Evolutionary conservation across 2,329 filamentous ascomycete genomes (phyloP).

Genomic region (Xylariaceae sp.): DNA sequence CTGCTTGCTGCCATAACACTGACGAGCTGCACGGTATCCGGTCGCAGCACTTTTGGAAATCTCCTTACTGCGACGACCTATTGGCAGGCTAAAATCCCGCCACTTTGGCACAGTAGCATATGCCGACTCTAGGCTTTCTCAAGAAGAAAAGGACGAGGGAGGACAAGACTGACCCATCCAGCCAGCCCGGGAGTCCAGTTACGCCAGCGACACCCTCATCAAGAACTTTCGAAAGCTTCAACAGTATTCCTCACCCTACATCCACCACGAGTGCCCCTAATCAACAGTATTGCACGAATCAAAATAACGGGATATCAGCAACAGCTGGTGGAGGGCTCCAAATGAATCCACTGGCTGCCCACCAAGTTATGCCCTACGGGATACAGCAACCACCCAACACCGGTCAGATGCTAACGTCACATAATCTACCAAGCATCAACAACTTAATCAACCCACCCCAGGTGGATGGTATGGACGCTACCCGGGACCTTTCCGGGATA

Average conservation of each 20-base stretch:
- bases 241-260: conserved; percentile 29
- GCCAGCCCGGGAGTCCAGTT: conserved; percentile 60
- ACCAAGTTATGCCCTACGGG: conserved; percentile 38
- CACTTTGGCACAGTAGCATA: conserved; percentile 43
- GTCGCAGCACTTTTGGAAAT: conserved; percentile 1
- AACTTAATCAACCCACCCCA: conserved; percentile 72
- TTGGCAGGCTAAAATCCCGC: conserved; percentile 26
- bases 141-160: conserved; percentile 99
- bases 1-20: conserved; percentile 9
- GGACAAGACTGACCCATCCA: conserved; percentile 67
- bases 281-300: conserved; percentile 22
- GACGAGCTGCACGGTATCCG: conserved; percentile 13
- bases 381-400: conserved; percentile 40
- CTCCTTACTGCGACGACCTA: conserved; percentile 12
- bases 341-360: conserved; percentile 33
- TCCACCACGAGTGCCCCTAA: conserved; percentile 24
- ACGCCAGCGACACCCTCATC: conserved; percentile 56
- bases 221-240: conserved; percentile 47
- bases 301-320: conserved; percentile 26
- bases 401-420: conserved; percentile 37
- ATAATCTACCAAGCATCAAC: conserved; percentile 75
- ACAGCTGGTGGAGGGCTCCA: conserved; percentile 32
- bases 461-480: conserved; percentile 34
- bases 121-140: conserved; percentile 94
- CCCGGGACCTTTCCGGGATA: conserved; percentile 16